Evolutionary conservation across 2,329 filamentous ascomycete species (phyloP), one percentile per base, ranked within the genome.

Genomic region (Hysterium pulicare): DNA sequence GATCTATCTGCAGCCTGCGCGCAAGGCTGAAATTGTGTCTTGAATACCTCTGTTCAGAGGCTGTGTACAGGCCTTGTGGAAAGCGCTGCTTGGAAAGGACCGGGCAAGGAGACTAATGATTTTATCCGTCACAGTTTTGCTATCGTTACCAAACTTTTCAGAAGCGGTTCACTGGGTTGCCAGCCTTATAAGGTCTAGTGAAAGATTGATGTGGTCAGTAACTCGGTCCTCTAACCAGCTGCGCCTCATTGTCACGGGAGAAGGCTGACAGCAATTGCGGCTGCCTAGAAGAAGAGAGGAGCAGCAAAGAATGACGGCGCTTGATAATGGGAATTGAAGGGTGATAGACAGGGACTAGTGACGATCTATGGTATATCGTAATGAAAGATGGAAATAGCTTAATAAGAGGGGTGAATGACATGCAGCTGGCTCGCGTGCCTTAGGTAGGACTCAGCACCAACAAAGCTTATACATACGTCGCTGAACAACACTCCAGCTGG

Each of bases 401-500:
- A 13, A 13, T 8, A 13, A 28, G 7, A 28, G 24, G 24, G 13
- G 13, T 28, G 24, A 28, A 28, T 28, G 24, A 28, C 24, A 13
- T 28, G 24, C 24, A 28, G 24, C 24, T 28, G 13, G 24, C 23
- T 38, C 11, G 35, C 13, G 35, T 24, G 37, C 37, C 37, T 39
- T 21, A 8, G 37, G n/a, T n/a, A n/a, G n/a, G 37, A 30, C 17
- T 31, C 24, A 39, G 37, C 23, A 20, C 37, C 11, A 39, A 39
- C 24, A 39, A 24, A 39, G 37, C 37, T 39, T 21, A 31, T 39
- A 39, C 37, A 39, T 39, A 39, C 37, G 16, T n/a, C 21, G 15
- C 37, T 19, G 23, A 17, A 23, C 37, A 10, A 23, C 37, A 23
- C 35, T n/a, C n/a, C n/a, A n/a, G n/a, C n/a, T n/a, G n/a, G n/a